Evolutionary conservation across 78 protist species (phyloP).

Genomic region (Polysphondylium violaceum): DNA sequence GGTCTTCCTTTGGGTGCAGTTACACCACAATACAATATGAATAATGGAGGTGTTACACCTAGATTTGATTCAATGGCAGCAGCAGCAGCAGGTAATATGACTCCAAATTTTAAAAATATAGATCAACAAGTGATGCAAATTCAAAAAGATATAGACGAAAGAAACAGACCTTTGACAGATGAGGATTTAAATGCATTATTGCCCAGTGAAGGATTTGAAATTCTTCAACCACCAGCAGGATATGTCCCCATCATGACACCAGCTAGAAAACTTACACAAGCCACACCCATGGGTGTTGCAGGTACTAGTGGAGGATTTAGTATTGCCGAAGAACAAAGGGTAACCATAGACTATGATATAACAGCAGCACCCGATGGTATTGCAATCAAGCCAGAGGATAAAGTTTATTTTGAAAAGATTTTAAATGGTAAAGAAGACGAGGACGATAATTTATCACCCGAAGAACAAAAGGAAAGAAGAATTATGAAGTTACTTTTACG

Average conservation of each 20-base stretch:
- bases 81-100: conserved; percentile 5
- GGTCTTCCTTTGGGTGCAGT: conserved; percentile 83
- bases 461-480: conserved; percentile 93
- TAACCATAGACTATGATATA: conserved; percentile 20
- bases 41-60: conserved; percentile 51
- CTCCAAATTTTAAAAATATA: background rate
- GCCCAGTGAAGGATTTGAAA: conserved; percentile 95
- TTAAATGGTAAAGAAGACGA: conserved; percentile 59
- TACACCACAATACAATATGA: conserved; percentile 23
- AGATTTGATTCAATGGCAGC: conserved; percentile 64
- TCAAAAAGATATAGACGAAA: conserved; percentile 92
- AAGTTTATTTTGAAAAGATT: conserved; percentile 91
- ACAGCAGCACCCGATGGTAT: conserved; percentile 83
- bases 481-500: conserved; percentile 95
- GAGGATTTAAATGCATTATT: conserved; percentile 96
- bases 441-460: conserved; percentile 86
- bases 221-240: conserved; percentile 93
- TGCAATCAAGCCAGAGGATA: conserved; percentile 97
- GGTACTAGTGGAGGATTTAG: conserved; percentile 75
- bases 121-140: conserved; percentile 51
- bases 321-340: conserved; percentile 50
- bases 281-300: conserved; percentile 89
- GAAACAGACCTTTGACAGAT: conserved; percentile 96
- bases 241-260: conserved; percentile 95
- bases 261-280: conserved; percentile 84